These are phyloP conservation scores for Verbena officinalis DNA, from an alignment of 257 asterid species.

Conservation along the genomic window DNA sequence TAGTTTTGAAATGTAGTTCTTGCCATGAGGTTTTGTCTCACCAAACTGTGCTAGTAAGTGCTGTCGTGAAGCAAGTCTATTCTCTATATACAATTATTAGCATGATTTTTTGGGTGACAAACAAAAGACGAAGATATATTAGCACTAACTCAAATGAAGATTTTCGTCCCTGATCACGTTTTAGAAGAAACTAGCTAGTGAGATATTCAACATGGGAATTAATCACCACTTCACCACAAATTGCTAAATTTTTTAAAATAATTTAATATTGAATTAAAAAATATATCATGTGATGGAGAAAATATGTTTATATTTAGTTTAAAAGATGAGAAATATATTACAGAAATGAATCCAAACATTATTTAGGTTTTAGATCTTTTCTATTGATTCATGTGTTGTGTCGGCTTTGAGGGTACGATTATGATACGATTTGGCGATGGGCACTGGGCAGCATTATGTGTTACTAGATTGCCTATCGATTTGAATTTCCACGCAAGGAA, in stretches of 20 bases:
- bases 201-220: background rate
- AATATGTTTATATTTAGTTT: no score
- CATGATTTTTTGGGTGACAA: background rate
- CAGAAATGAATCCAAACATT: no score
- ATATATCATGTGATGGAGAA: no score
- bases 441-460: background rate
- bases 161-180: background rate
- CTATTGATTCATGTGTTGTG: background rate
- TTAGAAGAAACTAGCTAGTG: background rate
- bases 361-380: background rate
- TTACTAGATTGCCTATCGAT: background rate
- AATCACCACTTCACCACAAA: background rate
- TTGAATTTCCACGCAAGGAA: background rate
- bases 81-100: background rate
- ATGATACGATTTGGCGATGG: no score
- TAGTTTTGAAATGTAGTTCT: slow-evolving; percentile 25
- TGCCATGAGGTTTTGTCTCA: slow-evolving; percentile 23
- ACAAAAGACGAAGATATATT: no score
- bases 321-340: no score
- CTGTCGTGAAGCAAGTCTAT: slow-evolving; percentile 14
- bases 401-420: background rate
- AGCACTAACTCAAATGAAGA: background rate
- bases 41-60: slow-evolving; percentile 1
- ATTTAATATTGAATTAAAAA: no score
- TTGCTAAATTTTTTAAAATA: no score